phyloP scores from a whole-genome alignment of 257 asterid genomes.

The Solanum rostratum region DNA sequence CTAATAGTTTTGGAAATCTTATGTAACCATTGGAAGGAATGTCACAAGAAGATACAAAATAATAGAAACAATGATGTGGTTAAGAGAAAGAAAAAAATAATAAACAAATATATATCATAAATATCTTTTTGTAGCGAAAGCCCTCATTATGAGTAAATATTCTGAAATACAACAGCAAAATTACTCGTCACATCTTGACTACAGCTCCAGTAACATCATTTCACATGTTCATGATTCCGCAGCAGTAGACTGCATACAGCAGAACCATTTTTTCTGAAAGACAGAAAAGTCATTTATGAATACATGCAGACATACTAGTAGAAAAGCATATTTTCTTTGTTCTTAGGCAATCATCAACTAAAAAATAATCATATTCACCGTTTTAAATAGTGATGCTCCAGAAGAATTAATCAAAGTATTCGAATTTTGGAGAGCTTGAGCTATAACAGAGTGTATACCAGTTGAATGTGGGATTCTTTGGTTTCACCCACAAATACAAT shows the following conservation, averaged over 20 bases:
- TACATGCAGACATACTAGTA: background rate
- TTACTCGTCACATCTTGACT: constrained; percentile 16
- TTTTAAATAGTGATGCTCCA: no score
- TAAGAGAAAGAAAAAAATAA: background rate
- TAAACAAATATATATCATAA: background rate
- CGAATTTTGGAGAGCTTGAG: background rate
- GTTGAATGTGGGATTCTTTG: background rate
- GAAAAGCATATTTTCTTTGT: background rate
- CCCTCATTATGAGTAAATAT: background rate
- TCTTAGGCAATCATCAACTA: background rate
- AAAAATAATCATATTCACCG: no score
- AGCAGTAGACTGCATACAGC: constrained; percentile 42
- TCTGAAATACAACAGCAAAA: background rate
- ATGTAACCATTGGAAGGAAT: background rate
- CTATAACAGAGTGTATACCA: background rate
- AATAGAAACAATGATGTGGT: background rate
- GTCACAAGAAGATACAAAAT: background rate
- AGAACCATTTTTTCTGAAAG: constrained; percentile 58
- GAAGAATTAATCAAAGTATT: no score
- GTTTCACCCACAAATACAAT: background rate
- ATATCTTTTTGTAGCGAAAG: background rate
- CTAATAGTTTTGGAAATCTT: background rate
- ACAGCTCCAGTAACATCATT: constrained; percentile 10
- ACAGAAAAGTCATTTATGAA: background rate
- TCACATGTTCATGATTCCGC: constrained; percentile 17